Evolutionary conservation across 139 green algal genomes (phyloP).

Genomic region (Tetradesmus lagerheimii): DNA sequence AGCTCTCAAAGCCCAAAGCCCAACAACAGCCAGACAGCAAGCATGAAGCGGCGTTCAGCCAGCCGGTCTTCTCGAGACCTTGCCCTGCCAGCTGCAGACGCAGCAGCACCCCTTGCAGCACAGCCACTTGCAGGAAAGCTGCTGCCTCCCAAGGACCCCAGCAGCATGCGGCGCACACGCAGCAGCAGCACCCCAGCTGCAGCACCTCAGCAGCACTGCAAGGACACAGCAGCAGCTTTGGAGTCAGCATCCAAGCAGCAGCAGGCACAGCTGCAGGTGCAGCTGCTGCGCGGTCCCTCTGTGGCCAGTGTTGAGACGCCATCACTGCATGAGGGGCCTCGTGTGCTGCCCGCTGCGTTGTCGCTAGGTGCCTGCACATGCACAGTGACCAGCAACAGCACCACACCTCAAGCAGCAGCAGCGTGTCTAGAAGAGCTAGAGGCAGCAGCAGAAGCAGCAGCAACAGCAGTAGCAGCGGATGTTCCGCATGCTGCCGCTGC

Average conservation of each 20-base stretch:
- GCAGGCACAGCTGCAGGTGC: neutral
- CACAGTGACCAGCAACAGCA: constrained; percentile 20
- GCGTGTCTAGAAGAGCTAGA: constrained; percentile 3
- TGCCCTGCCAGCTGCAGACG: neutral
- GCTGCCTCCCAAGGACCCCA: neutral
- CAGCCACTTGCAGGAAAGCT: neutral
- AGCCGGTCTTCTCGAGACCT: neutral
- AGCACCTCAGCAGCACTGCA: neutral
- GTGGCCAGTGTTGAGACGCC: constrained; percentile 17
- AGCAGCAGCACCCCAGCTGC: neutral
- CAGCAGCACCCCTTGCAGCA: neutral
- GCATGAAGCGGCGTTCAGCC: neutral
- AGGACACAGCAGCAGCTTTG: neutral
- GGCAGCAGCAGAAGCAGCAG: constrained; percentile 7
- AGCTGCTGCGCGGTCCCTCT: constrained; percentile 2
- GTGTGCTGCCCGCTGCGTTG: constrained; percentile 2
- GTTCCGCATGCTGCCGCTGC: too few species aligned
- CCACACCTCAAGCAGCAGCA: neutral
- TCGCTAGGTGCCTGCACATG: neutral
- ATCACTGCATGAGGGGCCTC: constrained; percentile 1
- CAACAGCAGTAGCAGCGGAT: neutral
- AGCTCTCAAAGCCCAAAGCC: too few species aligned
- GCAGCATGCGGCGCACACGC: constrained; percentile 1
- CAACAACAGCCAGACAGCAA: neutral
- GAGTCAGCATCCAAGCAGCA: constrained; percentile 12